Percentiles rank a stretch among this genome's conserved stretches.
Evolutionary conservation across 371 early-diverging fungal genomes (phyloP).

Genomic region (Mucor velutinosus): DNA sequence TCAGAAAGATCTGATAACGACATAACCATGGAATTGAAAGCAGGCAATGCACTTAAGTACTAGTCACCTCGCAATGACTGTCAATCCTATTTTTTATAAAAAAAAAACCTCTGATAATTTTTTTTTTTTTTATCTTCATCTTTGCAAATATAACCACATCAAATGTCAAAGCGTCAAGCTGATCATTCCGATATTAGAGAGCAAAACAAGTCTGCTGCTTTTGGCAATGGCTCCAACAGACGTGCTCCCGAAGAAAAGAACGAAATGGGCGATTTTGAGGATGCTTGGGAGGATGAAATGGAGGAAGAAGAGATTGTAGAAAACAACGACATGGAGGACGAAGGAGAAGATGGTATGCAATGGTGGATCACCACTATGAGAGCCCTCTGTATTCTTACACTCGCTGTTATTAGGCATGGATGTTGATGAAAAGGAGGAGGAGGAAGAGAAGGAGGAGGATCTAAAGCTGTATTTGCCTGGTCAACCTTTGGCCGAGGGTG

Average conservation of each 20-base stretch:
- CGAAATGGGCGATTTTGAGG: constrained; percentile 96
- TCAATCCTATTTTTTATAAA: not conserved
- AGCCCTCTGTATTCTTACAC: not conserved
- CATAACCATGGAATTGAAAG: not conserved
- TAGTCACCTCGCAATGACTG: not conserved
- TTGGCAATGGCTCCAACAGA: constrained; percentile 35
- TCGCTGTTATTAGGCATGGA: constrained; percentile 44
- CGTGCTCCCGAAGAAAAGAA: constrained; percentile 53
- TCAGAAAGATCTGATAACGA: not conserved
- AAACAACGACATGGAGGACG: constrained; percentile 49
- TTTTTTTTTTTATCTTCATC: not conserved
- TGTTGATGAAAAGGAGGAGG: constrained; percentile 54
- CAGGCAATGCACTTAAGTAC: not conserved
- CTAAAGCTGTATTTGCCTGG: constrained; percentile 92
- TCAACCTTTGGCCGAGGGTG: constrained; percentile 83
- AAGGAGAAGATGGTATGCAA: constrained; percentile 53
- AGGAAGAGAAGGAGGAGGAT: constrained; percentile 53
- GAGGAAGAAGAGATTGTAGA: constrained; percentile 75
- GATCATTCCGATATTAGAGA: constrained; percentile 55
- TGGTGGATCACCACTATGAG: not conserved
- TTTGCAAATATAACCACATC: not conserved
- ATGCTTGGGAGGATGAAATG: constrained; percentile 93
- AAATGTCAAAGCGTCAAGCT: constrained; percentile 67
- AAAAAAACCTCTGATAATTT: not conserved
- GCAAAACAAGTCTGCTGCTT: constrained; percentile 45